phyloP scores from a whole-genome alignment of 441 rosid genomes.

The Melastoma candidum region DNA sequence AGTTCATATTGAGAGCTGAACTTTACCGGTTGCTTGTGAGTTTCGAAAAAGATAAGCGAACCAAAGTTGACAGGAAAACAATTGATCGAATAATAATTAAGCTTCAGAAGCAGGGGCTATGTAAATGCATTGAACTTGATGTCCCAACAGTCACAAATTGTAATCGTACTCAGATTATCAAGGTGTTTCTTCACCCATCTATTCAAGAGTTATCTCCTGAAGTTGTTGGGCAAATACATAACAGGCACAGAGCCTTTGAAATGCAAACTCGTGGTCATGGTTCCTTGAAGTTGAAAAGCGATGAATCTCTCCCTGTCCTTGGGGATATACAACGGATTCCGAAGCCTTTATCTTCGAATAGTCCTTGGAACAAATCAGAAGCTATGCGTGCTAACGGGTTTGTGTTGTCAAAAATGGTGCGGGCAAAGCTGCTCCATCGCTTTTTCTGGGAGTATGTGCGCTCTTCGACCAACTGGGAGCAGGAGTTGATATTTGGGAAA shows the following conservation, averaged over 20 bases:
- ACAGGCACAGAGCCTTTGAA: slow-evolving; percentile 72
- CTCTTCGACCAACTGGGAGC: slow-evolving; percentile 43
- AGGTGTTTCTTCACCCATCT: slow-evolving; percentile 79
- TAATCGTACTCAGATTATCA: slow-evolving; percentile 51
- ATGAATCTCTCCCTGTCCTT: slow-evolving; percentile 57
- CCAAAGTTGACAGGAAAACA: slow-evolving; percentile 77
- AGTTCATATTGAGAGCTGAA: slow-evolving; percentile 71
- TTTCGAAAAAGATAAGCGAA: slow-evolving; percentile 71
- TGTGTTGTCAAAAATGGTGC: slow-evolving; percentile 91
- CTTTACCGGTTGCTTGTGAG: slow-evolving; percentile 75
- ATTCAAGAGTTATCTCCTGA: slow-evolving; percentile 50
- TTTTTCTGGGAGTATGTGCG: slow-evolving; percentile 76
- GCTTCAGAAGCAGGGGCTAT: slow-evolving; percentile 81
- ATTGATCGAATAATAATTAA: slow-evolving; percentile 61
- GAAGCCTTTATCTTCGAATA: slow-evolving; percentile 35
- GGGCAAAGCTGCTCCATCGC: slow-evolving; percentile 73
- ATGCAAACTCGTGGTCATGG: slow-evolving; percentile 61
- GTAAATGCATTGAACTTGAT: slow-evolving; percentile 50
- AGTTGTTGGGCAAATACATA: slow-evolving; percentile 57
- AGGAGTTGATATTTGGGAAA: slow-evolving; percentile 31
- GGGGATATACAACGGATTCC: slow-evolving; percentile 67
- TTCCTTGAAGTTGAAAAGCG: slow-evolving; percentile 38
- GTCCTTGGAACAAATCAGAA: slow-evolving; percentile 45
- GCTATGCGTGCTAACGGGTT: slow-evolving; percentile 93
- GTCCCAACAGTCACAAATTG: slow-evolving; percentile 82